Base-by-base conservation (phyloP, 2,329 filamentous ascomycete genomes). In the Drechmeria coniospora region DNA sequence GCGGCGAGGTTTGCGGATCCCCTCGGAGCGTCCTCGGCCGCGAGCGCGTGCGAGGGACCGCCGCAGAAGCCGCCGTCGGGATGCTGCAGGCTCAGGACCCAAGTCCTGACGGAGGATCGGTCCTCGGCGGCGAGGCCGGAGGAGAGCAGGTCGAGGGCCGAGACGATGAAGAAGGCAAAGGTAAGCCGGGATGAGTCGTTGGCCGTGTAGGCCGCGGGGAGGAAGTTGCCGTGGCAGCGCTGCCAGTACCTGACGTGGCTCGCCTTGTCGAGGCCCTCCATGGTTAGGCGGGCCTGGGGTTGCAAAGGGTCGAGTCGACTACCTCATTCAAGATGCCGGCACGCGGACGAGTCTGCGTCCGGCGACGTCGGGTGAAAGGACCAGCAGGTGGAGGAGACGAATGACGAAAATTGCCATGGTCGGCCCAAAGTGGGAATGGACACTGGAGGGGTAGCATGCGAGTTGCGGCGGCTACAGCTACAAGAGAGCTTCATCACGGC, bases 101-200 rank as follows among this genome's bases (percentile, higher is more conserved):
- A 95, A 34, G 72, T 56, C n/a, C 66, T 61, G 25, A 72, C 53
- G 3, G 46, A 45, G 5, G 45, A 40, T 26, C 64, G 59, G 25
- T 65, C 61, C 8, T 49, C 38, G 1, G 56, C 22, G 2, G 57
- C 47, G n/a, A 69, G 48, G 21, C 82, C 59, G 2, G 65, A 63
- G 9, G 69, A 74, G 17, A 98, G 72, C 2, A 95, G 58, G 46
- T 93, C 83, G 26, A 93, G 65, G 2, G 83, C 82, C 6, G 82
- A 78, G 43, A 95, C 59, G 39, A 79, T 86, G 61, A 98, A 93
- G 60, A 78, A 92, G 39, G 74, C 84, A 30, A 95, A 72, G 5
- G 79, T 79, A 61, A 95, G 79, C 43, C 90, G 84, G 44, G 78
- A 87, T 40, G 83, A 83, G 57, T 98, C 90, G 50, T 79, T 90